phyloP scores from a whole-genome alignment of 2,329 filamentous ascomycete genomes.

The Reticulascus tulasneorum region DNA sequence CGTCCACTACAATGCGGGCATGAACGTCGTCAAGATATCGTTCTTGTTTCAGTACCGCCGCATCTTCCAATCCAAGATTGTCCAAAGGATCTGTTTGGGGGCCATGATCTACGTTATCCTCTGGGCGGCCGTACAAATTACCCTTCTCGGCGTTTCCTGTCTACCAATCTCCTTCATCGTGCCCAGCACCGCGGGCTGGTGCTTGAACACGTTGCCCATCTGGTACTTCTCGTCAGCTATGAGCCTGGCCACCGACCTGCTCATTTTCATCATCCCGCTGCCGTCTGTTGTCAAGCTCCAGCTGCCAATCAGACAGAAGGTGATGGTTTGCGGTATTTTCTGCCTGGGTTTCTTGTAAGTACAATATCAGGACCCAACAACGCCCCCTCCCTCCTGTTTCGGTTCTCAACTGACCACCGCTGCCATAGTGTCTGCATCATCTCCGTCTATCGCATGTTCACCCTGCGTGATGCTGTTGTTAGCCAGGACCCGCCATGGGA shows the following conservation, averaged over 20 bases:
- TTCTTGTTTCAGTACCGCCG: constrained; percentile 29
- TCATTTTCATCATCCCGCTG: constrained; percentile 24
- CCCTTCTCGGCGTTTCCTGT: constrained; percentile 22
- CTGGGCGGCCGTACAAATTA: constrained; percentile 22
- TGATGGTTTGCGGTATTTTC: constrained; percentile 23
- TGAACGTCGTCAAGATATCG: constrained; percentile 26
- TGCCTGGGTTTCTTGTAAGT: constrained; percentile 27
- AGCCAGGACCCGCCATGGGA: constrained; percentile 26
- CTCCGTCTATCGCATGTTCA: constrained; percentile 27
- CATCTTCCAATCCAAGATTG: constrained; percentile 19
- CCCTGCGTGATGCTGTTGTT: constrained; percentile 21
- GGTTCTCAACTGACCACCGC: neutral
- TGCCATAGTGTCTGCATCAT: constrained; percentile 26
- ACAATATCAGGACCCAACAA: too few species aligned
- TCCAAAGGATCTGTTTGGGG: constrained; percentile 23
- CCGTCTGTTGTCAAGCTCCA: constrained; percentile 20
- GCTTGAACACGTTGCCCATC: constrained; percentile 24
- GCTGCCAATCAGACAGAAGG: constrained; percentile 20
- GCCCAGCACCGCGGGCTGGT: constrained; percentile 19
- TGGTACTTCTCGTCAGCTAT: constrained; percentile 26
- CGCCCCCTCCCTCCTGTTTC: neutral
- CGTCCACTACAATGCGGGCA: constrained; percentile 25
- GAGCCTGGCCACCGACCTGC: constrained; percentile 22
- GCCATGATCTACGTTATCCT: constrained; percentile 20
- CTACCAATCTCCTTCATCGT: constrained; percentile 20